These are phyloP conservation scores for Coemansia sp. DNA, from an alignment of 192 early-diverging fungal species.

Conservation along the genomic window DNA sequence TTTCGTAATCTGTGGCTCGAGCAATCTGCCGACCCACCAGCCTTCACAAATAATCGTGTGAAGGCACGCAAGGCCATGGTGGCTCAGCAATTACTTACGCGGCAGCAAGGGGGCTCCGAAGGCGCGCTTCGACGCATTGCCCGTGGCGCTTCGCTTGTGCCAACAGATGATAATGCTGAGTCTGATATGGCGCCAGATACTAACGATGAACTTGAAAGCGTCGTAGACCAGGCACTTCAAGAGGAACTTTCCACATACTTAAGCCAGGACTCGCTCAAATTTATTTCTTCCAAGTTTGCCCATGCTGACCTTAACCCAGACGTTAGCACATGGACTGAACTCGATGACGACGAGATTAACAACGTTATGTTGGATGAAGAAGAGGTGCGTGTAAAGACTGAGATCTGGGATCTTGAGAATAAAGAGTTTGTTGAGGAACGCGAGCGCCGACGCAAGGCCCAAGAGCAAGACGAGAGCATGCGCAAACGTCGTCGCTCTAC, in stretches of 20 bases:
- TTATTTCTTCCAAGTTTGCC: constrained; percentile 15
- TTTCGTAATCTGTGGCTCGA: constrained; percentile 87
- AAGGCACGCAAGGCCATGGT: constrained; percentile 47
- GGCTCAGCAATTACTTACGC: constrained; percentile 13
- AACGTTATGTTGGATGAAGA: constrained; percentile 67
- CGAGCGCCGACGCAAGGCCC: constrained; percentile 45
- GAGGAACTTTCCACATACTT: constrained; percentile 37
- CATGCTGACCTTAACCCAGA: constrained; percentile 27
- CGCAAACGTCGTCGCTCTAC: constrained; percentile 38
- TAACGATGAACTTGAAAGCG: constrained; percentile 7
- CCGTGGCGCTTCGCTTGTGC: not conserved
- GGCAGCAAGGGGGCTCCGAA: constrained; percentile 12
- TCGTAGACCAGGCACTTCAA: constrained; percentile 23
- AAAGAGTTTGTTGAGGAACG: constrained; percentile 75
- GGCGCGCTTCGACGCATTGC: constrained; percentile 10
- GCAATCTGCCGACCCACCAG: constrained; percentile 76
- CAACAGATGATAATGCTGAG: not conserved
- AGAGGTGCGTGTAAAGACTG: constrained; percentile 76
- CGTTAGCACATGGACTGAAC: constrained; percentile 56
- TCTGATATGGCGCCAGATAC: not conserved
- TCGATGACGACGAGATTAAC: constrained; percentile 77
- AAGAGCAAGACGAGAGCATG: constrained; percentile 20
- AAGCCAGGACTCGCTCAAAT: constrained; percentile 18
- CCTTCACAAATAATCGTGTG: constrained; percentile 62
- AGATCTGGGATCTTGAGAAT: constrained; percentile 87